Evolutionary conservation across 1,284 basidiomycete genomes (phyloP).

Genomic region (Malassezia equina): DNA sequence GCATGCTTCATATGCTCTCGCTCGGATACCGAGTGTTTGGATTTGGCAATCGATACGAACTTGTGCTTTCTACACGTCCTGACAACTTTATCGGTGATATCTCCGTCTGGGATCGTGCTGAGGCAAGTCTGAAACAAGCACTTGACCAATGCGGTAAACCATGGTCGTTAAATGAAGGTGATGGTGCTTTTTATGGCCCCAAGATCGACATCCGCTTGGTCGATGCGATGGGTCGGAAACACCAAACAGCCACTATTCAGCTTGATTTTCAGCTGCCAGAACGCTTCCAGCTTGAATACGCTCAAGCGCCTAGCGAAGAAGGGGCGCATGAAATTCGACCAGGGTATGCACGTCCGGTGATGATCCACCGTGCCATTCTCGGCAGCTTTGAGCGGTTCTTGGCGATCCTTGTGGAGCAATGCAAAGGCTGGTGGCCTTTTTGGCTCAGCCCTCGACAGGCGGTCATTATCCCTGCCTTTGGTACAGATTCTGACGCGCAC

Average conservation of each 20-base stretch:
- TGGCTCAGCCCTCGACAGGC: constrained; percentile 43
- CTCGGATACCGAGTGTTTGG: constrained; percentile 42
- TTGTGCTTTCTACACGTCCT: constrained; percentile 44
- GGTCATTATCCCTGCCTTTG: constrained; percentile 27
- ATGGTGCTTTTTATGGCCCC: constrained; percentile 47
- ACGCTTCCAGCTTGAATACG: constrained; percentile 37
- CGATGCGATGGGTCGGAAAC: constrained; percentile 34
- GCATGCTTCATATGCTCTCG: constrained; percentile 44
- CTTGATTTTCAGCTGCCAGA: constrained; percentile 45
- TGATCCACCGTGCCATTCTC: constrained; percentile 47
- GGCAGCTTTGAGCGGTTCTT: constrained; percentile 45
- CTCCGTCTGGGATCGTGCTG: constrained; percentile 38
- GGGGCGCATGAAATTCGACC: neutral
- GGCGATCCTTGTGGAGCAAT: constrained; percentile 43
- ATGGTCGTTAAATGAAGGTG: constrained; percentile 39
- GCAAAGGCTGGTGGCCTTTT: constrained; percentile 42
- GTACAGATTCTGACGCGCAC: constrained; percentile 13
- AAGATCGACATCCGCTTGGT: constrained; percentile 46
- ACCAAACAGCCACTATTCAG: constrained; percentile 47
- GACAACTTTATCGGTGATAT: constrained; percentile 28
- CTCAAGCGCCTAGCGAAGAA: neutral
- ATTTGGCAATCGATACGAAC: constrained; percentile 32
- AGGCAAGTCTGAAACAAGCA: constrained; percentile 26
- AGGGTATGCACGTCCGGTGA: constrained; percentile 26
- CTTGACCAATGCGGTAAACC: constrained; percentile 24